These are phyloP conservation scores for Tolypocladium amazonense DNA, from an alignment of 2,329 filamentous ascomycete genomes.

Conservation along the genomic window DNA sequence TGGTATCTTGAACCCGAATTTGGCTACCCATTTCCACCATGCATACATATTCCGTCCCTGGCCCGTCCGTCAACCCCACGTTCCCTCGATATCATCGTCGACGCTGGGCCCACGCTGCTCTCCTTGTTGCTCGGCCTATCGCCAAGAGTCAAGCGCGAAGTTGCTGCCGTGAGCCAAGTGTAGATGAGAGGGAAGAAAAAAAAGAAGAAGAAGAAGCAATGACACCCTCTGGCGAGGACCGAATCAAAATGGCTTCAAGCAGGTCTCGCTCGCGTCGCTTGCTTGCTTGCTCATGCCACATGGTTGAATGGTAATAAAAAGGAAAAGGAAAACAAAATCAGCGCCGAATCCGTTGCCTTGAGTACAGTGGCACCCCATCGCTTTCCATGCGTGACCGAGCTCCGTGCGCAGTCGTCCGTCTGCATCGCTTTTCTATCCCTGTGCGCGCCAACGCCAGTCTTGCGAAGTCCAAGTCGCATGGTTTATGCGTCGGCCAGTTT, in stretches of 20 bases:
- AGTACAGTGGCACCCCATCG: background rate
- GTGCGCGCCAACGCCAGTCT: background rate
- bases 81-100: background rate
- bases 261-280: background rate
- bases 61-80: background rate
- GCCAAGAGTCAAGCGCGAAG: background rate
- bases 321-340: slow-evolving; percentile 4
- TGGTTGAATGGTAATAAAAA: slow-evolving; percentile 3
- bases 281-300: background rate
- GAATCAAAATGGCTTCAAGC: background rate
- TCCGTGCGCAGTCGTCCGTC: background rate
- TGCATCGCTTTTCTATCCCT: background rate
- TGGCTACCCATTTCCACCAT: background rate
- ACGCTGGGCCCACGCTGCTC: background rate
- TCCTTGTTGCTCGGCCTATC: background rate
- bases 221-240: background rate
- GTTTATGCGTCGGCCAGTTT: slow-evolving; percentile 43
- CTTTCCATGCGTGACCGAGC: background rate
- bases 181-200: background rate
- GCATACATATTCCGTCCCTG: background rate
- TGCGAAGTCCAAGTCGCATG: background rate
- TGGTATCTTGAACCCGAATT: background rate
- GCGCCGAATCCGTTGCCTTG: background rate
- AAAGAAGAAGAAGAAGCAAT: background rate
- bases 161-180: background rate